These are phyloP conservation scores for Solanum arcanum DNA, from an alignment of 257 asterid species.

Conservation along the genomic window DNA sequence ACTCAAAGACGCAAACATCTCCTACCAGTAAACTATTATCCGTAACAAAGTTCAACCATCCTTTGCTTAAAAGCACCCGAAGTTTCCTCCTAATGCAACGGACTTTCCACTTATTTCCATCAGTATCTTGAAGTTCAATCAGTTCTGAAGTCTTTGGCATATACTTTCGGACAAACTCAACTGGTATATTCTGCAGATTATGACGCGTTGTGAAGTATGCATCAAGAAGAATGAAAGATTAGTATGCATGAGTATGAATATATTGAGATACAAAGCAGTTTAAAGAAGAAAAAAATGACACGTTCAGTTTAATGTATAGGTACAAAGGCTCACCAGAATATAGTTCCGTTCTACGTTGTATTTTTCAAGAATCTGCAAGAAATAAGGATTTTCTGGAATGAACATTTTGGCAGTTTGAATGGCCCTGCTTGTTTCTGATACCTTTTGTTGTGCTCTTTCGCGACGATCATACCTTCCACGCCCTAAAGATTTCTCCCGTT, in stretches of 20 bases:
- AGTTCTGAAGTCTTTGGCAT: not conserved
- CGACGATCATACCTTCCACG: not conserved
- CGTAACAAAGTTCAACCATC: not conserved
- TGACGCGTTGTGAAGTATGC: not conserved
- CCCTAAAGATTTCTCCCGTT: not conserved
- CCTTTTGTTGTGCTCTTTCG: not conserved
- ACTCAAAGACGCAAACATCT: constrained; percentile 6
- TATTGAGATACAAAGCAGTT: not conserved
- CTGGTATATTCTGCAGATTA: constrained; percentile 5
- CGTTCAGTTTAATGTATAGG: not conserved
- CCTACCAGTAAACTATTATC: not conserved
- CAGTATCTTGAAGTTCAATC: constrained; percentile 3
- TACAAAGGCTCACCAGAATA: constrained; percentile 7
- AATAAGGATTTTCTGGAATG: not conserved
- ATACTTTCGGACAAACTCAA: not conserved
- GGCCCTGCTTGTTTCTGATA: not conserved
- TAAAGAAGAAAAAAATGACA: not conserved
- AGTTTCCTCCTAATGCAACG: not conserved
- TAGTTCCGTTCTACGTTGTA: not conserved
- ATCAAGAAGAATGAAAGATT: not conserved
- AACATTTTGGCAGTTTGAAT: not conserved
- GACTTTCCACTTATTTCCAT: not conserved
- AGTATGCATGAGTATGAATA: not conserved
- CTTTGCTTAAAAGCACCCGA: not conserved
- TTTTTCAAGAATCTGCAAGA: not conserved